Base-by-base conservation (phyloP, 805 yeast genomes). In the Candida cerambycidarum region DNA sequence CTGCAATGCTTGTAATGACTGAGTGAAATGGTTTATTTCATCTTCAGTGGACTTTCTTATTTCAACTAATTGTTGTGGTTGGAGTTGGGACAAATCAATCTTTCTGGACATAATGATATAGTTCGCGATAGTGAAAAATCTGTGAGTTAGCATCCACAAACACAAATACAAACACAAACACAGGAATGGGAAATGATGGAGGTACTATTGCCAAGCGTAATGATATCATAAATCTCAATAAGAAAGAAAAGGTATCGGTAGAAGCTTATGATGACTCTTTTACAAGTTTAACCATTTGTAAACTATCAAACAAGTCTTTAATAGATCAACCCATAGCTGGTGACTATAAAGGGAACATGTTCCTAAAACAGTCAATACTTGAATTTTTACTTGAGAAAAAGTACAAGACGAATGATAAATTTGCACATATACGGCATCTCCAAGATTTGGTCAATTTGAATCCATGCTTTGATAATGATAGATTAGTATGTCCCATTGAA, bases 21-120 rank as follows among this genome's bases (percentile, higher is more conserved):
- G 83, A 14, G 87, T 77, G 55, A 93, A 81, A 57, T 90, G 96
- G 54, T 86, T 87, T 30, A 90, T 70, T 59, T 93, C 99, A 55
- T 80, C 82, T 52, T 88, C 92, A 16, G 93, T 75, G 56, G 84
- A 86, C 51, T 82, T 83, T 53, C 93, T 85, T 61, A 93, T 80
- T 51, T 88, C 90, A 21, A 81, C 71, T 38, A 93, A 73, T 63
- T 93, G 98, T 58, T 89, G 92, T 1, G 95, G 85, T 36, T 81
- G 81, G 42, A 93, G 77, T 53, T 79, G 75, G 14, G 79, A 71
- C 52, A 89, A 71, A 54, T 89, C 93, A 48, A 86, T 58, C 35
- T 56, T 58, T 32, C 52, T 43, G 44, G 44, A 39, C 47, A 45
- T 38, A n/a, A 17, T 23, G 23, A 16, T 11, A 10, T 11, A 8